A percentile compares a stretch with the other conserved stretches of the same genome.
phyloP scores from a whole-genome alignment of 225 moss, liverwort and hornwort genomes.

The Physcomitrium patens region DNA sequence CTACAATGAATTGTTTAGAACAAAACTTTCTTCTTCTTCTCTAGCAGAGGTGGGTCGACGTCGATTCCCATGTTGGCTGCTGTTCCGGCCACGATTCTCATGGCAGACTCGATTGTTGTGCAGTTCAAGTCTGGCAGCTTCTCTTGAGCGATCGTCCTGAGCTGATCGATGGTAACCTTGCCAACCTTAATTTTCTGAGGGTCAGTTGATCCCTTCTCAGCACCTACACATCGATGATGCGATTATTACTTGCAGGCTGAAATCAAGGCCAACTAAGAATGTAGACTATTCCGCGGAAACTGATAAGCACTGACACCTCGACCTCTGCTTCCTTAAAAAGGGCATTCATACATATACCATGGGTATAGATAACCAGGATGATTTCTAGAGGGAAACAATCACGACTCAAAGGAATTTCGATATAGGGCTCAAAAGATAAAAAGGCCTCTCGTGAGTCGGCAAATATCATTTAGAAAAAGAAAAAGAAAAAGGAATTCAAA shows the following conservation, averaged over 20 bases:
- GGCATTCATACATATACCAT: no score
- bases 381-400: no score
- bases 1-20: constrained; percentile 25
- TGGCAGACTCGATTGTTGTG: background rate
- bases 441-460: no score
- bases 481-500: no score
- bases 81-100: background rate
- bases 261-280: no score
- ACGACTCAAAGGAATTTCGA: no score
- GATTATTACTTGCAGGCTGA: background rate
- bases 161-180: constrained; percentile 59
- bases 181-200: constrained; percentile 36
- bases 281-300: no score
- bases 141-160: constrained; percentile 61
- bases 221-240: constrained; percentile 43
- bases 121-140: constrained; percentile 76
- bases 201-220: constrained; percentile 57
- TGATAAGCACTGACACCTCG: no score
- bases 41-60: constrained; percentile 65
- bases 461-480: no score
- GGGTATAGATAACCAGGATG: no score
- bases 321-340: no score
- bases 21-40: constrained; percentile 69
- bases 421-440: no score
- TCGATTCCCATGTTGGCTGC: constrained; percentile 78